Conservation (phyloP, 2,329 filamentous ascomycete species). For the Fusarium abutilonis region DNA sequence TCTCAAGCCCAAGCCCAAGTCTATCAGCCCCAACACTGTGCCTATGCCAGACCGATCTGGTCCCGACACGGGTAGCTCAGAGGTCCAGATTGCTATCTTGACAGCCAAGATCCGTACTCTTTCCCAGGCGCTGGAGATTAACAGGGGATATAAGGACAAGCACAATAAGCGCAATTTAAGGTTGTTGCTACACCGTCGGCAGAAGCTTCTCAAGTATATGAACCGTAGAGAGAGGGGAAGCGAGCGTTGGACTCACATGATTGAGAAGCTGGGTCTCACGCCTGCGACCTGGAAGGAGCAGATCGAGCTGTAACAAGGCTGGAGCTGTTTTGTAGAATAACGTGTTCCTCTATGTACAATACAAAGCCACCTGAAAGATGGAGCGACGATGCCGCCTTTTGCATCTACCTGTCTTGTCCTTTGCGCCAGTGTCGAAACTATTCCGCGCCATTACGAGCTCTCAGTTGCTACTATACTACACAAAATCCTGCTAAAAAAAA, state of each 20-base stretch:
- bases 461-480: slow-evolving; percentile 57
- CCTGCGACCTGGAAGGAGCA: slow-evolving; percentile 91
- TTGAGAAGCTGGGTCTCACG: slow-evolving; percentile 84
- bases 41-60: slow-evolving; percentile 71
- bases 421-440: slow-evolving; percentile 49
- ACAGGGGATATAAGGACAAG: slow-evolving; percentile 83
- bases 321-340: slow-evolving; percentile 53
- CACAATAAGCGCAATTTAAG: slow-evolving; percentile 92
- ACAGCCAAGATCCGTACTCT: slow-evolving; percentile 92
- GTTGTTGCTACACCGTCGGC: slow-evolving; percentile 84
- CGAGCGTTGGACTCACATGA: slow-evolving; percentile 86
- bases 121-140: slow-evolving; percentile 73
- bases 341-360: slow-evolving; percentile 62
- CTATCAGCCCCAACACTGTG: slow-evolving; percentile 53
- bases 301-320: slow-evolving; percentile 62
- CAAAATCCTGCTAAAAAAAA: slow-evolving; percentile 48
- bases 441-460: slow-evolving; percentile 52
- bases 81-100: slow-evolving; percentile 97
- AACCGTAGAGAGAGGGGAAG: slow-evolving; percentile 90
- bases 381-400: slow-evolving; percentile 43
- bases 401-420: slow-evolving; percentile 44
- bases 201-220: slow-evolving; percentile 89
- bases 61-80: slow-evolving; percentile 91
- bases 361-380: slow-evolving; percentile 50
- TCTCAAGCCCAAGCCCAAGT: slow-evolving; percentile 70